These are phyloP conservation scores for Vigna nakashimae DNA, from an alignment of 306 rosid genomes.

Conservation along the genomic window DNA sequence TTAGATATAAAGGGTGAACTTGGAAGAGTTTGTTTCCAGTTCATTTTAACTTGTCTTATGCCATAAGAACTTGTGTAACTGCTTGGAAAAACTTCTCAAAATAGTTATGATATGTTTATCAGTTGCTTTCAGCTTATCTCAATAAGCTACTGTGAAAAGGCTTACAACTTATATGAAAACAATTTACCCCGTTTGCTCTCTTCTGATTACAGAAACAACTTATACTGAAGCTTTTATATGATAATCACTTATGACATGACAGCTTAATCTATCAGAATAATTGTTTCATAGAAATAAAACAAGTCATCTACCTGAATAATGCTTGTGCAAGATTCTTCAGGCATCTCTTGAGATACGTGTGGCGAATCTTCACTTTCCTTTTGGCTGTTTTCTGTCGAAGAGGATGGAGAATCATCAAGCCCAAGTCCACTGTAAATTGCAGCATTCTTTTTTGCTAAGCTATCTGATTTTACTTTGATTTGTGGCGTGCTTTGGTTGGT, in stretches of 20 bases:
- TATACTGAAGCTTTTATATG: neutral
- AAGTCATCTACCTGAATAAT: constrained; percentile 70
- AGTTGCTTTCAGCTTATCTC: neutral
- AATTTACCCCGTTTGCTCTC: neutral
- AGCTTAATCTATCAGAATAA: neutral
- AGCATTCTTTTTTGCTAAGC: constrained; percentile 67
- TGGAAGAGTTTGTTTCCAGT: neutral
- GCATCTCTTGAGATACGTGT: constrained; percentile 57
- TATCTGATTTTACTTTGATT: constrained; percentile 79
- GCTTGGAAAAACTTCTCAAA: neutral
- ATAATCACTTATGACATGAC: neutral
- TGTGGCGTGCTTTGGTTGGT: constrained; percentile 73
- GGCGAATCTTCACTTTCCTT: constrained; percentile 80
- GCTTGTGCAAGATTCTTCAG: constrained; percentile 72
- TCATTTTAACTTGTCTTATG: neutral
- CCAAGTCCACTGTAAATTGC: constrained; percentile 89
- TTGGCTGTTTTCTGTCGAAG: constrained; percentile 77
- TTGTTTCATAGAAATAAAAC: constrained; percentile 4
- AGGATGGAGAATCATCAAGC: constrained; percentile 82
- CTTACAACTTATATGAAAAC: neutral
- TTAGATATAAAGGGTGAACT: neutral
- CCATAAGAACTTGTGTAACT: neutral
- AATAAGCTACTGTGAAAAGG: neutral
- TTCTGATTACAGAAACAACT: neutral
- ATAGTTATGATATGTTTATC: neutral